Evolutionary conservation across 768 basidiomycete species (phyloP).

Genomic region (Trametes gibbosa): DNA sequence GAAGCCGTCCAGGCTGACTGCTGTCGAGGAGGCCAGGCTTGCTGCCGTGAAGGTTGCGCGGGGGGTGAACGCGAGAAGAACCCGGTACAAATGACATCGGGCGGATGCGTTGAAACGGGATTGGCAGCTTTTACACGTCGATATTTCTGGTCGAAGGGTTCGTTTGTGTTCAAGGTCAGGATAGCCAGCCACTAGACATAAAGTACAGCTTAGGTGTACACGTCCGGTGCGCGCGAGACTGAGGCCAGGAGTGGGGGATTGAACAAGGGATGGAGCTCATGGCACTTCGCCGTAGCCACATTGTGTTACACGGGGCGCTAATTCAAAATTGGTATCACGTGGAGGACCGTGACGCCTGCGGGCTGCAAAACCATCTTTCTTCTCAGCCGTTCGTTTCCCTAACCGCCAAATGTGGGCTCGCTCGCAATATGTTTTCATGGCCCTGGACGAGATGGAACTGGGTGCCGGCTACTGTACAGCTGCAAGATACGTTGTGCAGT

Average conservation of each 20-base stretch:
- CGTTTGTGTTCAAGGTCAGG: not conserved
- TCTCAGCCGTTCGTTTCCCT: not conserved
- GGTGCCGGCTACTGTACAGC: no score
- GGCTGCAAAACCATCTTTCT: not conserved
- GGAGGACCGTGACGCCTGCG: constrained; percentile 2
- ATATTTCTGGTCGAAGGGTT: not conserved
- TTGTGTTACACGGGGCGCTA: not conserved
- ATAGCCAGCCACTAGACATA: not conserved
- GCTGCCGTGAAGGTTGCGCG: constrained; percentile 36
- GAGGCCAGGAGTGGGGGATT: not conserved
- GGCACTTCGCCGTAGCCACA: not conserved
- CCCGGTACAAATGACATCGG: constrained; percentile 16
- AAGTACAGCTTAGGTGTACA: not conserved
- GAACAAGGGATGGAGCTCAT: not conserved
- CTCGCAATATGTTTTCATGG: not conserved
- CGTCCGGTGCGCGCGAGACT: not conserved
- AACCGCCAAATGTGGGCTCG: not conserved
- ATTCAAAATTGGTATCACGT: constrained; percentile 12
- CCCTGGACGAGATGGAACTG: no score
- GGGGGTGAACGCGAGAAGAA: constrained; percentile 4
- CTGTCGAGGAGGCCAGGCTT: constrained; percentile 66
- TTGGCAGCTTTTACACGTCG: not conserved
- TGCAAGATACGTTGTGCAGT: not conserved
- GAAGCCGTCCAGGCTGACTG: constrained; percentile 57
- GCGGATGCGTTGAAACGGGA: not conserved